Conservation (phyloP, 2,329 filamentous ascomycete species). For the Immersiporthe knoxdaviesiana region DNA sequence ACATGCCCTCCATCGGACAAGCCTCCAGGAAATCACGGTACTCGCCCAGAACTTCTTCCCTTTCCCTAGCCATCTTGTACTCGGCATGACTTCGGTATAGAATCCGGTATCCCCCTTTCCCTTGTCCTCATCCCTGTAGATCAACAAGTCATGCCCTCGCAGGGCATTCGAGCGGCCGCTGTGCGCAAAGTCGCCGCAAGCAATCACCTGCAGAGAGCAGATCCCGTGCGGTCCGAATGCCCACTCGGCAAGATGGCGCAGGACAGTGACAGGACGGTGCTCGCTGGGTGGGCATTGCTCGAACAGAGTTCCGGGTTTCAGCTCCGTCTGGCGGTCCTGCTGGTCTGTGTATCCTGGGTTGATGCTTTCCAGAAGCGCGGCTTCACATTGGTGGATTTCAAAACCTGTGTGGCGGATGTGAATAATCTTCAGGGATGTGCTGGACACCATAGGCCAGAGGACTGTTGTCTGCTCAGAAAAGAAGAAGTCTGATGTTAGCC, state of each 20-base stretch:
- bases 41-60: background rate
- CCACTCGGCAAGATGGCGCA: background rate
- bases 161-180: background rate
- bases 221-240: background rate
- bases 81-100: background rate
- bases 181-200: background rate
- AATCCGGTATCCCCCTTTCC: too few species aligned
- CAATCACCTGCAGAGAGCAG: background rate
- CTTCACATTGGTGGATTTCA: background rate
- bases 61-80: background rate
- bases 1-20: background rate
- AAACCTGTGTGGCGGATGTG: background rate
- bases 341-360: too few species aligned
- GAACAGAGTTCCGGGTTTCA: background rate
- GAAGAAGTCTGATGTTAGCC: background rate
- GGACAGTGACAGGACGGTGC: background rate
- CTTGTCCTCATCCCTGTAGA: too few species aligned
- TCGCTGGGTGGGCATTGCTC: background rate
- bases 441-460: too few species aligned
- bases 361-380: too few species aligned
- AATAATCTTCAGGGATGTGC: constrained; percentile 1
- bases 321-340: background rate
- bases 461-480: too few species aligned
- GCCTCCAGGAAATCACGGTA: background rate
- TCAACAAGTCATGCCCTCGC: background rate